phyloP scores from a whole-genome alignment of 495 filamentous ascomycete species.

The Trichocladium antarcticum region DNA sequence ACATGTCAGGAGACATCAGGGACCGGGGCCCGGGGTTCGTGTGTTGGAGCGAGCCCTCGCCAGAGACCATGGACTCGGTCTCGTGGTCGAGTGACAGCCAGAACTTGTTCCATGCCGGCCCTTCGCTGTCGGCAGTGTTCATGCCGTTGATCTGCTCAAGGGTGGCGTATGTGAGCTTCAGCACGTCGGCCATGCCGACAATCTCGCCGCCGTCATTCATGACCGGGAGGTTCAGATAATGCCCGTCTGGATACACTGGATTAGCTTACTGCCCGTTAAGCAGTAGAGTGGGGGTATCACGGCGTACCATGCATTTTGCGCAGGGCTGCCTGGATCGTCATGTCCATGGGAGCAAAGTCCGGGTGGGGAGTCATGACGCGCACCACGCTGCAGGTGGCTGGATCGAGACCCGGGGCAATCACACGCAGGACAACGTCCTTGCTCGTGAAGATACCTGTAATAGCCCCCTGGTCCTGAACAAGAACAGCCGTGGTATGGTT shows the following conservation, averaged over 20 bases:
- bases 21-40: slow-evolving; percentile 35
- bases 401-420: slow-evolving; percentile 92
- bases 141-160: slow-evolving; percentile 78
- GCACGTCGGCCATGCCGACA: slow-evolving; percentile 97
- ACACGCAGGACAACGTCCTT: slow-evolving; percentile 98
- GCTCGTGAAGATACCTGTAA: slow-evolving; percentile 98
- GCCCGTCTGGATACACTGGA: slow-evolving; percentile 57
- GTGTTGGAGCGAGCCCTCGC: slow-evolving; percentile 54
- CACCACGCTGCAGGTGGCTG: slow-evolving; percentile 89
- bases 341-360: slow-evolving; percentile 95
- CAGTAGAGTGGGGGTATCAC: not conserved
- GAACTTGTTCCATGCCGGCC: slow-evolving; percentile 98
- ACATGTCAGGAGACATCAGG: slow-evolving; percentile 66
- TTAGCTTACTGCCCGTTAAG: not conserved
- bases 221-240: slow-evolving; percentile 94
- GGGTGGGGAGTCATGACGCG: slow-evolving; percentile 98
- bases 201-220: slow-evolving; percentile 98
- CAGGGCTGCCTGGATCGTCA: slow-evolving; percentile 96
- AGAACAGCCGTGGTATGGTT: slow-evolving; percentile 94
- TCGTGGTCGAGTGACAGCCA: slow-evolving; percentile 96
- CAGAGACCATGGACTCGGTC: slow-evolving; percentile 92
- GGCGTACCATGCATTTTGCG: slow-evolving; percentile 94
- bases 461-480: slow-evolving; percentile 91
- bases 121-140: slow-evolving; percentile 72
- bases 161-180: slow-evolving; percentile 95